Conservation (phyloP, 441 rosid genomes). For the Mallotus repandus region DNA sequence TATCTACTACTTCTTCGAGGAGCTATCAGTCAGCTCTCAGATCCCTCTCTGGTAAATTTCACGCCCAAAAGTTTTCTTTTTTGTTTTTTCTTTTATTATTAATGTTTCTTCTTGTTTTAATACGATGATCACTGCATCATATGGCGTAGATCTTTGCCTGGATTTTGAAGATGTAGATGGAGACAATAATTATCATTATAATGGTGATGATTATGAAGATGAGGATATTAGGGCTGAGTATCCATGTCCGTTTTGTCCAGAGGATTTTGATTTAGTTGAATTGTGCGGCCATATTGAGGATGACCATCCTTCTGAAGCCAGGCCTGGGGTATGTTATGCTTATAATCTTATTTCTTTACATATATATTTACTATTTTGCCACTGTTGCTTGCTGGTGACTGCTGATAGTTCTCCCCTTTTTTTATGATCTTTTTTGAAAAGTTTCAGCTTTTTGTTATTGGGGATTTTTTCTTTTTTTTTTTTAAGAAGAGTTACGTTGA, state of each 20-base stretch:
- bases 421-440: neutral
- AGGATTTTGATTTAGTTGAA: conserved; percentile 75
- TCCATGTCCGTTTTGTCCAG: conserved; percentile 69
- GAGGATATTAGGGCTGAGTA: conserved; percentile 57
- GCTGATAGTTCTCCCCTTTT: neutral
- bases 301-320: conserved; percentile 64
- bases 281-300: conserved; percentile 74
- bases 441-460: neutral
- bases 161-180: conserved; percentile 52
- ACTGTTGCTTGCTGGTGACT: neutral
- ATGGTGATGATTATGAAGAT: conserved; percentile 41
- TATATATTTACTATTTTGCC: neutral
- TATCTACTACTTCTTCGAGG: conserved; percentile 45
- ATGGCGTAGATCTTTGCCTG: conserved; percentile 47
- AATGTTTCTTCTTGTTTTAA: neutral
- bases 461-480: neutral
- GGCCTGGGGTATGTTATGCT: conserved; percentile 50
- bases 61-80: neutral
- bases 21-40: conserved; percentile 45
- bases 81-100: conserved; percentile 3
- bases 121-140: neutral
- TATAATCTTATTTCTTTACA: too few species aligned
- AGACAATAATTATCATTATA: conserved; percentile 16
- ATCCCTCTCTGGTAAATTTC: conserved; percentile 48
- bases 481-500: neutral